phyloP scores from a whole-genome alignment of 768 basidiomycete genomes.

The Asterophora lycoperdoides region DNA sequence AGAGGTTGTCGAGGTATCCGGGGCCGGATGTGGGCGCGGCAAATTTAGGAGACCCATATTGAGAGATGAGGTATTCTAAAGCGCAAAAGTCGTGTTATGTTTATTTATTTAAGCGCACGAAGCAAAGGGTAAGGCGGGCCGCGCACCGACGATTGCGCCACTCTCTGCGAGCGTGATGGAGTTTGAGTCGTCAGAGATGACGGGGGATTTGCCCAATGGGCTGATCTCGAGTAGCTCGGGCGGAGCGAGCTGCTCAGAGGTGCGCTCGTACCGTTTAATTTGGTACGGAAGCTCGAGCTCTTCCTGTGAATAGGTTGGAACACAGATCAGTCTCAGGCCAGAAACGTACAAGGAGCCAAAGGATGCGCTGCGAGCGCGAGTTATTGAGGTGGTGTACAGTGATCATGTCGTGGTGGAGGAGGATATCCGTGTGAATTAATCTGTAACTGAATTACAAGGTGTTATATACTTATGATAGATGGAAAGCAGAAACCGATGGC shows the following conservation, averaged over 20 bases:
- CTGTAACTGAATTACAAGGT: too few species aligned
- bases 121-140: too few species aligned
- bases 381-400: constrained; percentile 42
- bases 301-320: constrained; percentile 22
- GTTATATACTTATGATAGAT: too few species aligned
- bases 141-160: constrained; percentile 22
- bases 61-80: constrained; percentile 18
- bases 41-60: constrained; percentile 19
- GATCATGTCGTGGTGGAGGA: constrained; percentile 11
- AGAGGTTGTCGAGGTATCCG: constrained; percentile 16
- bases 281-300: constrained; percentile 40
- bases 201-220: constrained; percentile 37
- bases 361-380: constrained; percentile 45
- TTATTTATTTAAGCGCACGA: too few species aligned
- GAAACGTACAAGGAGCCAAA: constrained; percentile 38
- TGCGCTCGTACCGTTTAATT: constrained; percentile 31
- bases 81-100: too few species aligned
- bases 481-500: too few species aligned
- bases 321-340: too few species aligned
- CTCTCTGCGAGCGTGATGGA: constrained; percentile 30
- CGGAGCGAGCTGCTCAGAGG: constrained; percentile 22
- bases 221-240: constrained; percentile 30
- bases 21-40: constrained; percentile 10
- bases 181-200: constrained; percentile 36
- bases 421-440: too few species aligned